A percentile compares a stretch with the other conserved stretches of the same genome.
These are phyloP conservation scores for Phaeophleospora eucalypticola DNA, from an alignment of 2,329 filamentous ascomycete genomes.

Conservation along the genomic window DNA sequence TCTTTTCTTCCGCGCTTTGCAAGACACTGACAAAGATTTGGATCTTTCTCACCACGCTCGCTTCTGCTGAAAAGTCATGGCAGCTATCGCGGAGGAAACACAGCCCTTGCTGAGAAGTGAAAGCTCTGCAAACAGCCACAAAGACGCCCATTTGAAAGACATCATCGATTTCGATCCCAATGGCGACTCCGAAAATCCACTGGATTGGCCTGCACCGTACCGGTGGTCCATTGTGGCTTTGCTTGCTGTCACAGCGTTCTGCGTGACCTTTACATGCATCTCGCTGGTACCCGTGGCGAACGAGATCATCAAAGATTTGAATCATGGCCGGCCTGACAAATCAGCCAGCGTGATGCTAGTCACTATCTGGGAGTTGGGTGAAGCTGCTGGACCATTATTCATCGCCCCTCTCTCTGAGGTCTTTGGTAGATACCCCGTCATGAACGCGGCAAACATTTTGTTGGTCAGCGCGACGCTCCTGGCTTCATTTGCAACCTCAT, in stretches of 20 bases:
- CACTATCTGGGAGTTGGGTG: constrained; percentile 49
- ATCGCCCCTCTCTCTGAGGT: constrained; percentile 45
- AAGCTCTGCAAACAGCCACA: background rate
- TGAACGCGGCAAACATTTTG: constrained; percentile 39
- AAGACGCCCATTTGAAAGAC: constrained; percentile 14
- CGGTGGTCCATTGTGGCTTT: constrained; percentile 54
- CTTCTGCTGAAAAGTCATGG: background rate
- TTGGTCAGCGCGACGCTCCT: constrained; percentile 44
- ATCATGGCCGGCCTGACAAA: constrained; percentile 18
- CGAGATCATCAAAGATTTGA: constrained; percentile 26
- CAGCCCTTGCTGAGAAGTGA: constrained; percentile 15
- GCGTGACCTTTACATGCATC: constrained; percentile 32
- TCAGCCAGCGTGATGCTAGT: constrained; percentile 38
- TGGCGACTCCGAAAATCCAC: constrained; percentile 49
- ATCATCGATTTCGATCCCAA: constrained; percentile 45
- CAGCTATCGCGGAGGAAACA: constrained; percentile 9
- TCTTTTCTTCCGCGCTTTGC: background rate
- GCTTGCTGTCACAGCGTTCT: constrained; percentile 47
- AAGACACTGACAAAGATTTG: too few species aligned
- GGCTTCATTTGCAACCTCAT: constrained; percentile 37
- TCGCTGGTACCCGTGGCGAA: constrained; percentile 28
- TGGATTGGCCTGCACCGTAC: constrained; percentile 47
- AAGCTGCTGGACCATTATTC: constrained; percentile 44
- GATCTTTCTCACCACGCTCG: constrained; percentile 1
- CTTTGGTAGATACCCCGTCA: constrained; percentile 38